Evolutionary conservation across 2,329 filamentous ascomycete genomes (phyloP).

Genomic region (Alternaria alternata): DNA sequence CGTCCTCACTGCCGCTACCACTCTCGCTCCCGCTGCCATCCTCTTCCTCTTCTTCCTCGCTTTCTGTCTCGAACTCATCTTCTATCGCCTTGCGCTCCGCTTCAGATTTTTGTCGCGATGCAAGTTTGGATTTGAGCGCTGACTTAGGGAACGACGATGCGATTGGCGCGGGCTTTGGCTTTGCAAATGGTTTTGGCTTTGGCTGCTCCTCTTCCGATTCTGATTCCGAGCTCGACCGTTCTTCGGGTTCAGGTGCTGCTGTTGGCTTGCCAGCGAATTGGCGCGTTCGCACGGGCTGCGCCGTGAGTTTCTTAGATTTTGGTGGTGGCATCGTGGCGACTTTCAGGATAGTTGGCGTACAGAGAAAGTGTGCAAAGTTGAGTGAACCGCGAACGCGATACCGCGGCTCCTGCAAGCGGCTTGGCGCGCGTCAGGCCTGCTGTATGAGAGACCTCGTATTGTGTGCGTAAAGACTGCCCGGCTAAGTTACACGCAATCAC

Average conservation of each 20-base stretch:
- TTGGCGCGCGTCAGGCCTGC: conserved; percentile 12
- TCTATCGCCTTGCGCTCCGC: conserved; percentile 50
- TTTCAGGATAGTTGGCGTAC: background rate
- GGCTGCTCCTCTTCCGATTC: conserved; percentile 63
- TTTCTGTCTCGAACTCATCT: conserved; percentile 69
- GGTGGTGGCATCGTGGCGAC: conserved; percentile 61
- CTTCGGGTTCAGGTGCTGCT: conserved; percentile 51
- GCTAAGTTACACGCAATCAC: background rate
- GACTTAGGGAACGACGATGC: conserved; percentile 59
- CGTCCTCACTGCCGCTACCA: conserved; percentile 36
- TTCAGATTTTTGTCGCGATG: conserved; percentile 47
- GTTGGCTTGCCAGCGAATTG: conserved; percentile 85
- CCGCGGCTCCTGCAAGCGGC: conserved; percentile 18
- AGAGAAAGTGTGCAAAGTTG: background rate
- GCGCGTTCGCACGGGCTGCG: conserved; percentile 81
- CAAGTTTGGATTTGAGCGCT: conserved; percentile 54
- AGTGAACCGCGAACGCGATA: conserved; percentile 5
- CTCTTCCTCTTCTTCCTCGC: conserved; percentile 45
- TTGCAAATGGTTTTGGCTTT: conserved; percentile 44
- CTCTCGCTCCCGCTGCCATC: conserved; percentile 25
- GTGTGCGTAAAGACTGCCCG: background rate
- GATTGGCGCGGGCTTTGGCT: conserved; percentile 48
- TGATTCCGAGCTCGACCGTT: conserved; percentile 52
- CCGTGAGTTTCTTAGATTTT: conserved; percentile 81
- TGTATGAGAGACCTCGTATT: background rate